Percentiles rank a stretch among this genome's conserved stretches.
phyloP scores from a whole-genome alignment of 768 basidiomycete species.

The Porphyrellus cyaneotinctus region DNA sequence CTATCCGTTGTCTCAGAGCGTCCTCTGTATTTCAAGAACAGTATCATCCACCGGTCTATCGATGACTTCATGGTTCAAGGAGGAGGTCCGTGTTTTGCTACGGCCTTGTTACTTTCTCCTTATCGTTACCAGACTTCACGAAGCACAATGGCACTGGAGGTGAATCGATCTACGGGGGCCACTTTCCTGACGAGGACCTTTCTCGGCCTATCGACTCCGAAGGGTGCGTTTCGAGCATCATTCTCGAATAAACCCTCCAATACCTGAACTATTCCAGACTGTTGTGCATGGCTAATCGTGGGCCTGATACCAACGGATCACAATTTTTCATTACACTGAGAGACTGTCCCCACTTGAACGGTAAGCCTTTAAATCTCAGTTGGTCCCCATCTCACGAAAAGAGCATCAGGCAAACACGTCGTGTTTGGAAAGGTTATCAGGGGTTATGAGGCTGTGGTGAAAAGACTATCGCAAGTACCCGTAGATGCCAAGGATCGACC shows the following conservation, averaged over 20 bases:
- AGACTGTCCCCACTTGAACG: constrained; percentile 71
- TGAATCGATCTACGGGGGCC: constrained; percentile 73
- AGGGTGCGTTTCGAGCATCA: constrained; percentile 39
- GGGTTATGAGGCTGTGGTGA: constrained; percentile 57
- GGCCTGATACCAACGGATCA: constrained; percentile 78
- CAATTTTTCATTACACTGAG: constrained; percentile 85
- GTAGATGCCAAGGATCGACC: constrained; percentile 79
- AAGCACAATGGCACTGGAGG: constrained; percentile 77
- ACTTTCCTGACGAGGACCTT: constrained; percentile 78
- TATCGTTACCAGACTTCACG: constrained; percentile 56
- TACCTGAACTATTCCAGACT: constrained; percentile 38
- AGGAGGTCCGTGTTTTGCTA: constrained; percentile 46
- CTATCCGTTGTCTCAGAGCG: constrained; percentile 56
- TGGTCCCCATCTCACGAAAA: not conserved
- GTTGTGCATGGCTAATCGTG: constrained; percentile 88
- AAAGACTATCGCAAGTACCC: constrained; percentile 56
- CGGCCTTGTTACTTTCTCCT: not conserved
- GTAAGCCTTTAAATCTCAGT: constrained; percentile 33
- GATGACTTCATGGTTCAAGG: constrained; percentile 78
- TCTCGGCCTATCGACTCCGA: constrained; percentile 57
- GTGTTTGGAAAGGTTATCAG: constrained; percentile 53
- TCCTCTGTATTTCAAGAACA: constrained; percentile 80
- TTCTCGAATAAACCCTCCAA: not conserved
- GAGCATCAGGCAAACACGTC: constrained; percentile 51
- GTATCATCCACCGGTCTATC: constrained; percentile 76